Percentiles rank a stretch among this genome's conserved stretches.
Evolutionary conservation across 257 asterid species (phyloP).

Genomic region (Solanum sejunctum): DNA sequence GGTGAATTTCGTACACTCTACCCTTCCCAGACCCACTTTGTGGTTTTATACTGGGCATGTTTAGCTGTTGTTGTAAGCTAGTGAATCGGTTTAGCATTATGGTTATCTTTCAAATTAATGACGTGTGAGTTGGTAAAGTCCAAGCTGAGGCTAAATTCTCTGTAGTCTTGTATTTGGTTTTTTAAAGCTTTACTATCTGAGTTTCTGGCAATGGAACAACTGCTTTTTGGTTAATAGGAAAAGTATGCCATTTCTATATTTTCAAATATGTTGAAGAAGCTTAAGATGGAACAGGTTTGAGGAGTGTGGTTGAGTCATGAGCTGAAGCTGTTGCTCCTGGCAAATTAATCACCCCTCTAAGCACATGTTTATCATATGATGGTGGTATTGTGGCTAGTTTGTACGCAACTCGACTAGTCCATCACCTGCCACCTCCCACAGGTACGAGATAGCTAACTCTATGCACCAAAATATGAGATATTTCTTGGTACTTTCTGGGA

Average conservation of each 20-base stretch:
- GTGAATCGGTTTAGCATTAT: background rate
- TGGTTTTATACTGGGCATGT: background rate
- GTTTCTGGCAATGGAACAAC: background rate
- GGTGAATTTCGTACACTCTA: background rate
- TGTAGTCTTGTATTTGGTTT: background rate
- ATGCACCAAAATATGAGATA: background rate
- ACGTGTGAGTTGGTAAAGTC: background rate
- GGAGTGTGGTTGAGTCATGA: background rate
- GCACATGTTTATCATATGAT: background rate
- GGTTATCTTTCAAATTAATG: background rate
- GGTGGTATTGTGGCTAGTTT: background rate
- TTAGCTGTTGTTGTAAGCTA: background rate
- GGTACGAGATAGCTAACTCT: background rate
- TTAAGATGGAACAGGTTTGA: background rate
- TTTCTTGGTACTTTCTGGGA: background rate
- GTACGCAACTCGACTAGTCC: background rate
- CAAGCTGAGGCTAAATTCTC: background rate
- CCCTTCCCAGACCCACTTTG: background rate
- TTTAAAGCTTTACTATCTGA: background rate
- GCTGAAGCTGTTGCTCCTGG: background rate
- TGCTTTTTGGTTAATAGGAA: background rate
- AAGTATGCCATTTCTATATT: background rate
- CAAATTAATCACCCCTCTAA: background rate
- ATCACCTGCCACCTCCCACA: background rate
- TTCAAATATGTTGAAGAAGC: background rate